Evolutionary conservation across 176 grass and related monocot genomes (phyloP), one percentile per base, ranked within the genome.

Genomic region (Bonia amplexicaulis): DNA sequence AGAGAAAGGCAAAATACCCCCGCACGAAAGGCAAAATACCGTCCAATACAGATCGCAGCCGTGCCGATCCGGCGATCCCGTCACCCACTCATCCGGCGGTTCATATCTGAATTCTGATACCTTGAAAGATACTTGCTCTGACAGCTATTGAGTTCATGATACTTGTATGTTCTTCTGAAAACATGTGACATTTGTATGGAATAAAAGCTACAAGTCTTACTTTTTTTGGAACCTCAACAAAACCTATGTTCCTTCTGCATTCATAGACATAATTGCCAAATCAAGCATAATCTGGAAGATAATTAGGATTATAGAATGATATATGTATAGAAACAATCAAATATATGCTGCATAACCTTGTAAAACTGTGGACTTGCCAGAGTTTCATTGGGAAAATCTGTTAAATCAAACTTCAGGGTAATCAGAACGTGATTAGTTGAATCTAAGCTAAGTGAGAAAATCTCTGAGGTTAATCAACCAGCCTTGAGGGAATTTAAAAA

Each of bases 341-440:
- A 75, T 49, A 69, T 14, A 69, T 85, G 68, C 65, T 72, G 66
- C 66, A 52, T 40, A 22, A 22, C 69, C n/a, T 46, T 67, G 23
- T 55, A 58, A 75, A 58, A 54, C 23, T 47, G 19, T 73, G 20
- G 19, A 63, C n/a, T 78, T 10, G 7, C n/a, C n/a, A 63, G n/a
- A 61, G 33, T 62, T 78, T 29, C 16, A 39, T 59, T 60, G 29
- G 45, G 47, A 22, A 52, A 23, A 23, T 61, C 4, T 61, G 13
- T 61, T 61, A 61, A 86, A 79, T 52, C 29, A 33, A 58, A 62
- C 44, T 76, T 85, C 31, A 35, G 46, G 69, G 47, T 13, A 74
- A 77, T 71, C 71, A 84, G 52, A 58, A 69, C 60, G 35, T 80
- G 53, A 88, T 85, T 85, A 69, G 78, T 77, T 82, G 27, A 73